Evolutionary conservation across 2,329 filamentous ascomycete genomes (phyloP).

Genomic region (Aspergillus sp.): DNA sequence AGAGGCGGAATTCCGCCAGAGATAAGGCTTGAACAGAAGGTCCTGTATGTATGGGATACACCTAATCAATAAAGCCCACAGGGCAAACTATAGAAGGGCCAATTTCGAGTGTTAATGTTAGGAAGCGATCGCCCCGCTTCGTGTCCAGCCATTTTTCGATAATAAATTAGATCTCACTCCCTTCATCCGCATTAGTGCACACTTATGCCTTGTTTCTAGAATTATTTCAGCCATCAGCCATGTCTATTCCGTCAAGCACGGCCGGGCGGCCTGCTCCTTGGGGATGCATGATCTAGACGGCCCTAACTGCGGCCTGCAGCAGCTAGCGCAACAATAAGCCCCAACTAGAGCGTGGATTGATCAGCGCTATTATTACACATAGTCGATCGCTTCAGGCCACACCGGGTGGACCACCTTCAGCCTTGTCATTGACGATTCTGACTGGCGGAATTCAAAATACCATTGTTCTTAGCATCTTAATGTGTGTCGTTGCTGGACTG

Average conservation of each 20-base stretch:
- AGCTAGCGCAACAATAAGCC: slow-evolving; percentile 1
- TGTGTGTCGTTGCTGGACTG: background rate
- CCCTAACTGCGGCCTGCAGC: background rate
- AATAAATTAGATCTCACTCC: background rate
- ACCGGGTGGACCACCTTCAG: background rate
- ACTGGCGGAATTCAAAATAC: background rate
- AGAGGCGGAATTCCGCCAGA: background rate
- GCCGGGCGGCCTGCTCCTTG: background rate
- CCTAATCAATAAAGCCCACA: background rate
- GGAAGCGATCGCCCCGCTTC: background rate
- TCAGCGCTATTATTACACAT: background rate
- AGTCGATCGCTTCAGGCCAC: background rate
- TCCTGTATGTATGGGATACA: background rate
- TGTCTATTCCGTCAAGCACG: background rate
- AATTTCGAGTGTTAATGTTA: background rate
- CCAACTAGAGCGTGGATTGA: background rate
- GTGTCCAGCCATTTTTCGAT: background rate
- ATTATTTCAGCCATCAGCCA: background rate
- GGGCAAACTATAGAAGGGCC: background rate
- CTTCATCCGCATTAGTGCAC: background rate
- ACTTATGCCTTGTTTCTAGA: background rate
- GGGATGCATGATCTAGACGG: background rate
- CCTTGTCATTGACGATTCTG: background rate
- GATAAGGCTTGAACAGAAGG: background rate
- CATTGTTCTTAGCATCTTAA: background rate